These are phyloP conservation scores for Vitis labrusca DNA, from an alignment of 164 flowering plant species.

Conservation along the genomic window DNA sequence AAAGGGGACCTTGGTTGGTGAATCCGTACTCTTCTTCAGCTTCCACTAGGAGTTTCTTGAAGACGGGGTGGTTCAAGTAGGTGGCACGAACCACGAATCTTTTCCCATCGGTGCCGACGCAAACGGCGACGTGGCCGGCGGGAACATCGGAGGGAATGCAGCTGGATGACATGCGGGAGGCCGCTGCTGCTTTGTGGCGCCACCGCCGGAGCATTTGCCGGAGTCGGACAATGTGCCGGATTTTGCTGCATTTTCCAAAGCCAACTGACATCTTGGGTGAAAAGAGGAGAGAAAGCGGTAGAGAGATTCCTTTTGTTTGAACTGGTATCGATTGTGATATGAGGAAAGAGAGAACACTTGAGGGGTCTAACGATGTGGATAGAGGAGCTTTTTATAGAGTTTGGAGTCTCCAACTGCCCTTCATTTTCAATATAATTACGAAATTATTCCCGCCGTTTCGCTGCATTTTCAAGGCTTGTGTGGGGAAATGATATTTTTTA, in stretches of 20 bases:
- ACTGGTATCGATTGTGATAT: not conserved
- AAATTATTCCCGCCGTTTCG: not conserved
- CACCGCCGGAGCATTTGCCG: conserved; percentile 78
- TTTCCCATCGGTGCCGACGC: conserved; percentile 62
- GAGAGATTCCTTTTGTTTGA: not conserved
- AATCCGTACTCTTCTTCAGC: conserved; percentile 91
- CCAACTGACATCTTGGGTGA: conserved; percentile 34
- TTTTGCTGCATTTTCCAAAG: conserved; percentile 49
- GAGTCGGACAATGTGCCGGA: conserved; percentile 62
- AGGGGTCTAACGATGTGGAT: conserved; percentile 9
- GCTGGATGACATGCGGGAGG: conserved; percentile 28
- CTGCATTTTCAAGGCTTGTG: too few species aligned
- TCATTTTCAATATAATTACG: conserved; percentile 26
- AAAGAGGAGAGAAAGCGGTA: not conserved
- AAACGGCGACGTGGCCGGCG: conserved; percentile 71
- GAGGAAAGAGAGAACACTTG: conserved; percentile 3
- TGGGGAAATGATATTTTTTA: too few species aligned
- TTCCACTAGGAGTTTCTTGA: conserved; percentile 57
- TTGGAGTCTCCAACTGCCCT: conserved; percentile 19
- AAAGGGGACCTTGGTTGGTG: conserved; percentile 58
- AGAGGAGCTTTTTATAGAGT: conserved; percentile 22
- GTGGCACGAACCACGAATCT: conserved; percentile 75
- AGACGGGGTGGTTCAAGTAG: conserved; percentile 79
- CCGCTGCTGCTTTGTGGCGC: conserved; percentile 59
- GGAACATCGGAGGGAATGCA: conserved; percentile 71